Evolutionary conservation across 1,139 yeast genomes (phyloP).

Genomic region (Sugiyamaella xylanicola): DNA sequence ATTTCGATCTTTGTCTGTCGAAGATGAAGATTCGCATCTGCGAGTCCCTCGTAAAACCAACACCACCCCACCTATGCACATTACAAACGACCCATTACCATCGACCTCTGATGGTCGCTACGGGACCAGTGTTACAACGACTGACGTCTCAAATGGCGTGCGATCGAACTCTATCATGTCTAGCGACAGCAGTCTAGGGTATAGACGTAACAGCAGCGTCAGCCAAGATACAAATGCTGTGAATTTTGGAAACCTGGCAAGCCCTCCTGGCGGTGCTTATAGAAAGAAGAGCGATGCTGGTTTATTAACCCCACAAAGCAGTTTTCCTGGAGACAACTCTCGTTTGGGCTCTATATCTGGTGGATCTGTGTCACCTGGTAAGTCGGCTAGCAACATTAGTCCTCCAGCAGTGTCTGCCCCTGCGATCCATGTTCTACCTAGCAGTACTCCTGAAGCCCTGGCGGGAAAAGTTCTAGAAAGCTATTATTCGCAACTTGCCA

Average conservation of each 20-base stretch:
- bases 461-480: slow-evolving; percentile 8
- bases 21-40: slow-evolving; percentile 1
- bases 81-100: not conserved
- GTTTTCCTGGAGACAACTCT: not conserved
- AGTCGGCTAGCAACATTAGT: not conserved
- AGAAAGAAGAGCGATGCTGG: slow-evolving; percentile 13
- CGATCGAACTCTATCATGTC: slow-evolving; percentile 9
- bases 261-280: slow-evolving; percentile 16
- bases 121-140: not conserved
- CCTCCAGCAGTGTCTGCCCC: not conserved
- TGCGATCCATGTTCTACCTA: not conserved
- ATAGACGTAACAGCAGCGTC: slow-evolving; percentile 8
- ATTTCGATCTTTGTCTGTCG: slow-evolving; percentile 1
- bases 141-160: slow-evolving; percentile 2
- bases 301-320: slow-evolving; percentile 3
- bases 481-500: slow-evolving; percentile 13
- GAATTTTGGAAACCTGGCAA: not conserved
- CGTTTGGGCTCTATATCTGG: slow-evolving; percentile 9
- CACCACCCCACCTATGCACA: slow-evolving; percentile 2
- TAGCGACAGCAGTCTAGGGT: slow-evolving; percentile 14
- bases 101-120: not conserved
- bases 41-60: slow-evolving; percentile 12
- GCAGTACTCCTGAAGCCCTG: slow-evolving; percentile 13
- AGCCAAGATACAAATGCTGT: slow-evolving; percentile 6
- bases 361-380: slow-evolving; percentile 1